These are phyloP conservation scores for Plasmodium fragile DNA, from an alignment of 169 alveolate species.

Conservation along the genomic window DNA sequence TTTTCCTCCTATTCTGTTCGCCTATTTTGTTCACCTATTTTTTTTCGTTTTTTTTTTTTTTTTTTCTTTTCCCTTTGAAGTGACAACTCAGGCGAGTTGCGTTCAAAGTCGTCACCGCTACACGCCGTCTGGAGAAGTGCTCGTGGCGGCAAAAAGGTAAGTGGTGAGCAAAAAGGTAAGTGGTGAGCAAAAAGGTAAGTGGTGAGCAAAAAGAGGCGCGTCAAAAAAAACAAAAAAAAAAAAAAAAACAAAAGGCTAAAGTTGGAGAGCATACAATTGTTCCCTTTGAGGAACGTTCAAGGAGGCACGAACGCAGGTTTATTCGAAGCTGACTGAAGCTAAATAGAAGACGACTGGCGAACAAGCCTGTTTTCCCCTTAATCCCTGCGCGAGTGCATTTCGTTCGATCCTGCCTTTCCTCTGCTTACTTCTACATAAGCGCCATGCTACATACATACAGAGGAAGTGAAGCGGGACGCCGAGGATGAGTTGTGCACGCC, in stretches of 20 bases:
- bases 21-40: neutral
- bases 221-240: no score
- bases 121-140: neutral
- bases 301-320: neutral
- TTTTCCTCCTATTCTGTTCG: neutral
- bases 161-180: neutral
- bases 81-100: neutral
- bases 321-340: neutral
- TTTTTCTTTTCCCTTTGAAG: neutral
- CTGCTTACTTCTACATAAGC: neutral
- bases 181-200: neutral
- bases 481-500: neutral
- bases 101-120: neutral
- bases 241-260: neutral
- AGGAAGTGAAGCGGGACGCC: neutral
- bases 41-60: neutral
- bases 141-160: neutral
- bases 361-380: neutral
- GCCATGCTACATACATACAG: neutral
- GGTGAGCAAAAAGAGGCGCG: neutral
- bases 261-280: neutral
- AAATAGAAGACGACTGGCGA: neutral
- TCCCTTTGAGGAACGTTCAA: neutral
- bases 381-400: neutral
- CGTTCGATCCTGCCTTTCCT: neutral